phyloP scores from a whole-genome alignment of 768 basidiomycete genomes.

The Lactarius tabidus region DNA sequence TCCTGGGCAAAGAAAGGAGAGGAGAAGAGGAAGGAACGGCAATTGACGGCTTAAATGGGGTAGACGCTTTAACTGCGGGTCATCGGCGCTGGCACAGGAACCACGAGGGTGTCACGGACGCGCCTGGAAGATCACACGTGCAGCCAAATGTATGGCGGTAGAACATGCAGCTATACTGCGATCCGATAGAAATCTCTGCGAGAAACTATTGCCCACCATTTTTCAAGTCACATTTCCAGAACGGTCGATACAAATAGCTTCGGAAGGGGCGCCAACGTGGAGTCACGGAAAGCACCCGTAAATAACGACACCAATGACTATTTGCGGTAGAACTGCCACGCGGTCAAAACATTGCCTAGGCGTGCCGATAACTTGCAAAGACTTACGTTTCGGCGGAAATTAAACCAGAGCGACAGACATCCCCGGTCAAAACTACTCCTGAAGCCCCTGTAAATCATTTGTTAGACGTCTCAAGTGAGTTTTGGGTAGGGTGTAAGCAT shows the following conservation, averaged over 20 bases:
- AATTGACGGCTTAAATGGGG: slow-evolving; percentile 15
- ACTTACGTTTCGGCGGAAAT: slow-evolving; percentile 89
- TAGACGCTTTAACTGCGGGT: slow-evolving; percentile 17
- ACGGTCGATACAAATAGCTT: slow-evolving; percentile 26
- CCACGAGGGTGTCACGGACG: slow-evolving; percentile 23
- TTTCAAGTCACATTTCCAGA: slow-evolving; percentile 32
- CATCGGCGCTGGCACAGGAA: slow-evolving; percentile 2
- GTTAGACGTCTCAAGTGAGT: slow-evolving; percentile 16
- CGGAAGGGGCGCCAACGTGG: slow-evolving; percentile 21
- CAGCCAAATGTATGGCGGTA: slow-evolving; percentile 10
- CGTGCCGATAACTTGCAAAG: slow-evolving; percentile 12
- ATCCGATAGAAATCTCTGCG: slow-evolving; percentile 22
- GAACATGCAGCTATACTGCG: slow-evolving; percentile 16
- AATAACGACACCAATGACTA: slow-evolving; percentile 34
- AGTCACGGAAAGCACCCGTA: slow-evolving; percentile 25
- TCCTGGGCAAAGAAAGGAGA: slow-evolving; percentile 5
- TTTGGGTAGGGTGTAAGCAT: background rate
- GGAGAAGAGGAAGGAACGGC: slow-evolving; percentile 12
- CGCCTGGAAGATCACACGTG: slow-evolving; percentile 26
- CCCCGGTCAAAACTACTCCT: slow-evolving; percentile 96
- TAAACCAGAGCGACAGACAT: slow-evolving; percentile 93
- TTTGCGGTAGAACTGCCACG: slow-evolving; percentile 71
- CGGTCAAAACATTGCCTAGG: slow-evolving; percentile 25
- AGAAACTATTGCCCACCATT: slow-evolving; percentile 15
- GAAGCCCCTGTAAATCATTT: slow-evolving; percentile 65